phyloP scores from a whole-genome alignment of 2,329 filamentous ascomycete species.

The Ophiosphaerella narmari region DNA sequence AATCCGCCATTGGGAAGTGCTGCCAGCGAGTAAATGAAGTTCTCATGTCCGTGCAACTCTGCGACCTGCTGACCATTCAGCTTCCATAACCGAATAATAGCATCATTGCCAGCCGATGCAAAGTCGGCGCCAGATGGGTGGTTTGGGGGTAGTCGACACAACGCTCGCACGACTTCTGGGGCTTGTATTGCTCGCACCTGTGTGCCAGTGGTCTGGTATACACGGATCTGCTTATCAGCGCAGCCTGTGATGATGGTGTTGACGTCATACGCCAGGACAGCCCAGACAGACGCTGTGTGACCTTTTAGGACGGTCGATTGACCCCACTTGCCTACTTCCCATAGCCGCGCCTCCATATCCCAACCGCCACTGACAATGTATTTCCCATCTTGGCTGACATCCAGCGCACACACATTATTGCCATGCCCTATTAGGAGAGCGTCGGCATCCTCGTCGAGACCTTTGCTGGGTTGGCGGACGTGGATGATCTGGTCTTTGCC shows the following conservation, averaged over 20 bases:
- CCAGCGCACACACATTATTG: conserved; percentile 85
- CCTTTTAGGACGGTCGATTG: conserved; percentile 71
- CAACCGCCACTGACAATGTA: conserved; percentile 90
- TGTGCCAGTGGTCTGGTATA: conserved; percentile 72
- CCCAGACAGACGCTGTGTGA: conserved; percentile 85
- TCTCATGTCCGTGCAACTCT: conserved; percentile 85
- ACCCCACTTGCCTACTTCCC: conserved; percentile 87
- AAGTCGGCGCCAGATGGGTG: conserved; percentile 88
- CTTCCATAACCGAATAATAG: conserved; percentile 85
- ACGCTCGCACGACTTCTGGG: conserved; percentile 82
- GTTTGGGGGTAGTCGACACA: conserved; percentile 76
- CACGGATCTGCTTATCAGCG: conserved; percentile 85
- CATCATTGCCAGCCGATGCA: conserved; percentile 92
- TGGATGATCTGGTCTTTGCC: conserved; percentile 94
- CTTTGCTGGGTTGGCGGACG: conserved; percentile 72
- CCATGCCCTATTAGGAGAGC: conserved; percentile 84
- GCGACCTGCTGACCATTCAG: conserved; percentile 75
- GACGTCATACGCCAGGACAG: conserved; percentile 81
- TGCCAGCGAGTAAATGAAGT: conserved; percentile 88
- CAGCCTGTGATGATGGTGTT: conserved; percentile 78
- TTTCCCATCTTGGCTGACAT: conserved; percentile 72
- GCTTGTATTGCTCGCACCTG: conserved; percentile 68
- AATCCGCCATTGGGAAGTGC: conserved; percentile 81
- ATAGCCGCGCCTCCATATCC: conserved; percentile 87
- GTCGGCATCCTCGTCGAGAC: conserved; percentile 76